Evolutionary conservation across 139 green algal genomes (phyloP), one percentile per base, ranked within the genome.

Genomic region (Chlorella sorokiniana): DNA sequence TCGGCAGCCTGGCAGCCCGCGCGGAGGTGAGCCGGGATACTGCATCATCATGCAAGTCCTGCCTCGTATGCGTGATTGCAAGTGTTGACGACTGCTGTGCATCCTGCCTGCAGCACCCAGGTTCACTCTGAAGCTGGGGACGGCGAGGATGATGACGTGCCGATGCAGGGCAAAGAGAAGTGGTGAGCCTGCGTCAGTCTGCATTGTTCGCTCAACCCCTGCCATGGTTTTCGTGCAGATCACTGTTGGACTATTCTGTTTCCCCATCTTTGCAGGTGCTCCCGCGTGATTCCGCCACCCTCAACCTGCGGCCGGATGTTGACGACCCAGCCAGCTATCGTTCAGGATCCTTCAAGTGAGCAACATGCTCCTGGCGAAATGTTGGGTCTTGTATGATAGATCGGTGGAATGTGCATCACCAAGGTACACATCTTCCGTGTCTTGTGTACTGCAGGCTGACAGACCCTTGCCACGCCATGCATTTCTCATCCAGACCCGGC

Each of bases 271-370:
- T 33, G 27, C 63, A 82, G 77, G 77, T 82, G 44, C 45, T 10
- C 33, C 9, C 77, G 64, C 10, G 31, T 82, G 25, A 75, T 22
- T 76, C 77, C 22, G 44, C 64, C 31, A 6, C 18, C 16, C 64
- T 82, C 23, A 82, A 82, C 37, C 6, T 68, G 64, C 77, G 63
- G 22, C 77, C 77, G 0, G 77, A 82, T 22, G 63, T 52, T 31
- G 25, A 14, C 14, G 77, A 82, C 29, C 35, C 67, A 31, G 45
- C 52, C 35, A 69, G 40, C 56, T 68, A 44, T 33, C 63, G 64
- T 31, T 64, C 65, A 33, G 63, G 63, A 33, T 25, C 38, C 77
- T 82, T 82, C 64, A 82, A 72, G 64, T 75, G 73, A 42, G 69
- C 22, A 14, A 1, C 20, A 4, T n/a, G n/a, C n/a, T n/a, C 14